phyloP scores from a whole-genome alignment of 2,329 filamentous ascomycete genomes.

The Exophiala lecanii-corni region DNA sequence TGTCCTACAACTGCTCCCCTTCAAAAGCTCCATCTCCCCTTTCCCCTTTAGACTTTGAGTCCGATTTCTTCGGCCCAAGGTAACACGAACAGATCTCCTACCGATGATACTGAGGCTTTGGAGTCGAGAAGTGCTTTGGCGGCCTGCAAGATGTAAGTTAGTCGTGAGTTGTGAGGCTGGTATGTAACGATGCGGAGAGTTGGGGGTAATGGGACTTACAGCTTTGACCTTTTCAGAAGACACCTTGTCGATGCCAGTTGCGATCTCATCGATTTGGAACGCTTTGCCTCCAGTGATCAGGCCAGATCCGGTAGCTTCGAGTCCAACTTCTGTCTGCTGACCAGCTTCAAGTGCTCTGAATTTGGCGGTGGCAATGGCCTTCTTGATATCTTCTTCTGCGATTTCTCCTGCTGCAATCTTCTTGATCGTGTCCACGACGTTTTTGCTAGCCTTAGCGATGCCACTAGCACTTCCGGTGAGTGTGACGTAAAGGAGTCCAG shows the following conservation, averaged over 20 bases:
- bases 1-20: too few relatives aligned
- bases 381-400: slow-evolving; percentile 79
- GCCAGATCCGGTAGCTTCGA: slow-evolving; percentile 79
- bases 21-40: too few relatives aligned
- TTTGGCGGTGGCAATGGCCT: slow-evolving; percentile 89
- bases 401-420: slow-evolving; percentile 70
- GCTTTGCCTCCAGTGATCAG: slow-evolving; percentile 76
- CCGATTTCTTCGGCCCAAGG: slow-evolving; percentile 93
- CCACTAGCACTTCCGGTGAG: slow-evolving; percentile 69
- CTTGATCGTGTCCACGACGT: slow-evolving; percentile 77
- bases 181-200: slow-evolving; percentile 12
- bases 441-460: slow-evolving; percentile 69
- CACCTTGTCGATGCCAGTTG: slow-evolving; percentile 74
- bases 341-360: slow-evolving; percentile 81
- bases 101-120: slow-evolving; percentile 83
- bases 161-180: too few relatives aligned
- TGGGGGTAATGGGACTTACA: slow-evolving; percentile 47
- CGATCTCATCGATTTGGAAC: slow-evolving; percentile 75
- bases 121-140: slow-evolving; percentile 82
- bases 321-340: slow-evolving; percentile 69
- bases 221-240: slow-evolving; percentile 78
- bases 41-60: slow-evolving; percentile 79
- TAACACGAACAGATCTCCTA: slow-evolving; percentile 86
- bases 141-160: too few relatives aligned
- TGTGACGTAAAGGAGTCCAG: slow-evolving; percentile 80